Evolutionary conservation across 23 red algal species (phyloP), one percentile per base, ranked within the genome.

Genomic region (Chondrus crispus): DNA sequence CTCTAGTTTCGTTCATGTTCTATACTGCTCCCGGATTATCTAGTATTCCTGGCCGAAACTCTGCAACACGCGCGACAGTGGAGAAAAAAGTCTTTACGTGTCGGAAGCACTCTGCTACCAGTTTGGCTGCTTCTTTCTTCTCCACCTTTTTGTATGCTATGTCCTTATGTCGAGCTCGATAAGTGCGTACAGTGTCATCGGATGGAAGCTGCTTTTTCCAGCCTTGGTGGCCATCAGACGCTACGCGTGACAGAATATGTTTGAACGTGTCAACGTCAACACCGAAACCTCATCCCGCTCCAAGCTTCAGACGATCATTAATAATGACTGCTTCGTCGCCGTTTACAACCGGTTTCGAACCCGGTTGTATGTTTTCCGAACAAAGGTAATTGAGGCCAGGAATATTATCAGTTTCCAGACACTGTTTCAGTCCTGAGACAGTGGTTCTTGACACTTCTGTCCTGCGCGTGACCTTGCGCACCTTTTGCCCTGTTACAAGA

Each of bases 1-100:
- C 43, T n/a, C 45, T 22, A 20, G 76, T 81, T 38, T 81, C 76
- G 26, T 81, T 48, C 13, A 81, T 18, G 37, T 81, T 81, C 76
- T 48, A 81, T n/a, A 81, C 50, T 5, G 4, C 22, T 7, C 55
- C 45, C 18, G 76, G 35, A 52, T 5, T 20, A 4, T 52, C n/a
- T 22, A 81, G 43, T 3, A 81, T 81, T 6, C 76, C 76, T n/a
- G 5, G 45, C 11, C 55, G 38, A 2, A 22, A 60, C n/a, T 64
- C 38, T 12, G 55, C 49, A 3, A 83, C 5, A 24, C 40, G 50
- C 14, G 22, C 22, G 52, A 57, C 16, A 16, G 52, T 22, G 22
- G 14, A 14, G 52, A 57, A 57, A 57, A 57, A 53, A 37, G 79
- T 32, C 2, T 62, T 5, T 3, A 62, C 24, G 40, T 83, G 79